These are phyloP conservation scores for Lipomyces sp. DNA, from an alignment of 805 yeast species.

Conservation along the genomic window DNA sequence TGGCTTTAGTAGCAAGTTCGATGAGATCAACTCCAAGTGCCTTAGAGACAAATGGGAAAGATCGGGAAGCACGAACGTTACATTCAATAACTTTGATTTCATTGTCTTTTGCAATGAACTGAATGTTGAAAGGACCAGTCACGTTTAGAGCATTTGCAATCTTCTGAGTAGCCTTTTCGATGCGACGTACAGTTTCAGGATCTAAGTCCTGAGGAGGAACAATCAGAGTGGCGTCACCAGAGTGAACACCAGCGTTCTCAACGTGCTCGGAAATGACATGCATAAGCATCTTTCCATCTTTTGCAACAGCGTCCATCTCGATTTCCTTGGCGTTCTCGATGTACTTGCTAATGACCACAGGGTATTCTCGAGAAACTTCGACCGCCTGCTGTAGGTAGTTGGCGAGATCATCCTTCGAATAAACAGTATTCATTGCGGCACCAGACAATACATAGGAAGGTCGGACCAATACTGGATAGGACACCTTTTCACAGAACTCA, in stretches of 20 bases:
- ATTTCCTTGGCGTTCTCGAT: conserved; percentile 97
- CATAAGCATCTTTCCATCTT: conserved; percentile 90
- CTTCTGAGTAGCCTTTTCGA: conserved; percentile 94
- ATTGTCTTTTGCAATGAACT: conserved; percentile 92
- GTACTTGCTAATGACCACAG: conserved; percentile 95
- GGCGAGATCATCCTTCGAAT: conserved; percentile 84
- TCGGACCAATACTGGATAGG: conserved; percentile 94
- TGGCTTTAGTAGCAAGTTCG: conserved; percentile 96
- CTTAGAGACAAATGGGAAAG: conserved; percentile 98
- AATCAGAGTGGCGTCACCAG: conserved; percentile 97
- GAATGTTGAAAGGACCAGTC: conserved; percentile 97
- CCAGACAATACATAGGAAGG: conserved; percentile 97
- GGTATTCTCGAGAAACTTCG: conserved; percentile 96
- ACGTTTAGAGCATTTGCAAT: conserved; percentile 93
- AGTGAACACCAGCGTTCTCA: conserved; percentile 98
- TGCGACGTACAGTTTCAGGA: conserved; percentile 84
- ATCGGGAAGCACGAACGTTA: conserved; percentile 98
- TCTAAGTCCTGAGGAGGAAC: conserved; percentile 96
- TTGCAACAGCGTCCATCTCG: conserved; percentile 98
- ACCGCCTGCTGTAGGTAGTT: conserved; percentile 91
- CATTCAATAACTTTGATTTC: conserved; percentile 98
- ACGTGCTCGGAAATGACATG: conserved; percentile 98
- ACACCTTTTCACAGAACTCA: conserved; percentile 83
- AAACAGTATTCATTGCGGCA: conserved; percentile 98
- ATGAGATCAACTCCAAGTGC: conserved; percentile 95